Base-by-base conservation (phyloP, 2,329 filamentous ascomycete genomes). In the Proliferodiscus dingleyae region DNA sequence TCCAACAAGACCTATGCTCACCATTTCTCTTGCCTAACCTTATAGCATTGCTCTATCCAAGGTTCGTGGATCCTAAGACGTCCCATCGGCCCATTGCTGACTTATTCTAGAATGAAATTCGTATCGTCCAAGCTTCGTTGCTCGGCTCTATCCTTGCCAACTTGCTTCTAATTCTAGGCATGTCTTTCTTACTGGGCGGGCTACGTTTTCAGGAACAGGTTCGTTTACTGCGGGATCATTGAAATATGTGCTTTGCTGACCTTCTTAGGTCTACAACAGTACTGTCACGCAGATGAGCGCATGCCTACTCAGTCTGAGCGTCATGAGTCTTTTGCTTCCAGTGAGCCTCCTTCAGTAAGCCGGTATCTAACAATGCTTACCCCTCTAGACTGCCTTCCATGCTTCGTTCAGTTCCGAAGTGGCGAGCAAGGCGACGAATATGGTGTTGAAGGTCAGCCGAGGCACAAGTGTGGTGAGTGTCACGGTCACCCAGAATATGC, bases 261-360 rank as follows among this genome's bases (percentile, higher is more conserved):
- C 8, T 4, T 18, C 9, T 3, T 43, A 86, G 79, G 83, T 96
- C 52, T 96, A 95, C 70, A 96, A 95, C 69, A 93, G 83, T 68
- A 95, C 88, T 18, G 88, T 95, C 47, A 95, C 89, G 1, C 89
- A 96, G 65, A 95, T 95, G 88, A 95, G 89, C 64, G 90, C 90
- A 41, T 95, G 89, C 69, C 74, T 96, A 57, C 78, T 96, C 56
- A 94, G 88, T 71, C 68, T 95, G 66, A 90, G 87, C 61, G 90
- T 95, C 50, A 90, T 88, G 68, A 95, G 89, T 71, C 73, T 95
- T 18, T 77, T 95, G 21, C 69, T 96, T 10, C 89, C 90, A 1
- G 84, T 86, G 68, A 57, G 78, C 67, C 8, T n/a, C 28, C n/a
- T 15, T 13, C 10, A 9, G 15, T 7, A 10, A 10, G 32, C 13